These are phyloP conservation scores for Fusarium anthophilum DNA, from an alignment of 2,329 filamentous ascomycete species.

Conservation along the genomic window DNA sequence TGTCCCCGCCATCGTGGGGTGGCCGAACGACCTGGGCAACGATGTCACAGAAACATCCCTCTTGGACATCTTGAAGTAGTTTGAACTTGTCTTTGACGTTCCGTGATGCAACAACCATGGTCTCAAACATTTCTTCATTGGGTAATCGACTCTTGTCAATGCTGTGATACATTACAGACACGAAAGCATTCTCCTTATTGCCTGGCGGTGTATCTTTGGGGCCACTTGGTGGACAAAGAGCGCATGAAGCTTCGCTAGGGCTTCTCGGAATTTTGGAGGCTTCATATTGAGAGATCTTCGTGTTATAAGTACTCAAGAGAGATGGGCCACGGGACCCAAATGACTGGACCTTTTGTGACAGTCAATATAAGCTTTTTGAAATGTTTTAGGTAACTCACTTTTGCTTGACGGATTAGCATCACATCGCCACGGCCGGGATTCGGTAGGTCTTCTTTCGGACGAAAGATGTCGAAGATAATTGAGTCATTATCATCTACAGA, in stretches of 20 bases:
- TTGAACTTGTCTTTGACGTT: constrained; percentile 66
- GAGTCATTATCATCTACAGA: constrained; percentile 57
- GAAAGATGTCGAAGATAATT: constrained; percentile 69
- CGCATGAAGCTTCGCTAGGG: constrained; percentile 49
- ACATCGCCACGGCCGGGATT: constrained; percentile 52
- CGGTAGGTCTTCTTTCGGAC: constrained; percentile 59
- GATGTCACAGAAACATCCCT: constrained; percentile 71
- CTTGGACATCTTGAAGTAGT: constrained; percentile 70
- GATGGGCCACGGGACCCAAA: constrained; percentile 47
- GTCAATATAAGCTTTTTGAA: constrained; percentile 9
- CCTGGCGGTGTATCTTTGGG: constrained; percentile 35
- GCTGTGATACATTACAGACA: constrained; percentile 58
- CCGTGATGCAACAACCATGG: constrained; percentile 49
- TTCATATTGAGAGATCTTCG: constrained; percentile 57
- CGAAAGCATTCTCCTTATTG: constrained; percentile 52
- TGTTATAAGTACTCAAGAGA: constrained; percentile 54
- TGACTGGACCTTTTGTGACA: constrained; percentile 53
- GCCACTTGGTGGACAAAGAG: constrained; percentile 35
- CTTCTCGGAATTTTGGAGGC: constrained; percentile 44
- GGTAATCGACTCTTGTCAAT: constrained; percentile 58
- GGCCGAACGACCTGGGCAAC: constrained; percentile 73
- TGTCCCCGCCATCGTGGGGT: constrained; percentile 56
- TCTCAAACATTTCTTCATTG: constrained; percentile 53
- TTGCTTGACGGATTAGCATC: constrained; percentile 60
- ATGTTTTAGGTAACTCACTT: constrained; percentile 51